These are phyloP conservation scores for Entomortierella chlamydospora DNA, from an alignment of 192 early-diverging fungal genomes.

Conservation along the genomic window DNA sequence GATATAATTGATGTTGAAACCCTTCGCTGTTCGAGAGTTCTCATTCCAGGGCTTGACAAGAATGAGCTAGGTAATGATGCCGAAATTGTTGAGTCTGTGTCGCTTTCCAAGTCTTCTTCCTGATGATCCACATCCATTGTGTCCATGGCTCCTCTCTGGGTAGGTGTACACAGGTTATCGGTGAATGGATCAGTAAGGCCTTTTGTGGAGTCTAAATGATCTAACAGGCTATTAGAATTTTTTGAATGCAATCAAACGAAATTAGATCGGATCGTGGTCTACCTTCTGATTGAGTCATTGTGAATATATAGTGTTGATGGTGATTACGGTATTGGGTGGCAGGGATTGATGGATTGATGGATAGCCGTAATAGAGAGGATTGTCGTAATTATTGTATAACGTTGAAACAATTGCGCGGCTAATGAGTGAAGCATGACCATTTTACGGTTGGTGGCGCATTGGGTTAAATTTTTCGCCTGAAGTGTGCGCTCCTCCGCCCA, in stretches of 20 bases:
- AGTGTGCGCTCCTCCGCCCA: too few relatives aligned
- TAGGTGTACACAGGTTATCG: not conserved
- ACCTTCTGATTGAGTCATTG: conserved; percentile 18
- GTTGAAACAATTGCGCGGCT: too few relatives aligned
- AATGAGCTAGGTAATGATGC: conserved; percentile 42
- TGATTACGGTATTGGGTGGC: too few relatives aligned
- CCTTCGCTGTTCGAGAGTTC: conserved; percentile 14
- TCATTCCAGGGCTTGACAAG: not conserved
- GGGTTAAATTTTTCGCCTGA: too few relatives aligned
- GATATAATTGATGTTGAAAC: conserved; percentile 13
- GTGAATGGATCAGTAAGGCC: not conserved
- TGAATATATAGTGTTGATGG: too few relatives aligned
- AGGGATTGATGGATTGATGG: too few relatives aligned
- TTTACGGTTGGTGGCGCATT: too few relatives aligned
- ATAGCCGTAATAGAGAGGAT: too few relatives aligned
- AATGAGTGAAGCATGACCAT: too few relatives aligned
- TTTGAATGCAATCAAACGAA: too few relatives aligned
- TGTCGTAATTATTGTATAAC: too few relatives aligned
- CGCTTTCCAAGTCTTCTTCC: conserved; percentile 11
- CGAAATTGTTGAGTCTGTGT: conserved; percentile 26
- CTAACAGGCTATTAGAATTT: too few relatives aligned
- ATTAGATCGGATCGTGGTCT: not conserved
- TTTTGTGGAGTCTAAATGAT: conserved; percentile 2
- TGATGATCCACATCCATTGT: conserved; percentile 32
- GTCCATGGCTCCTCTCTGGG: not conserved